Percentiles rank a stretch among this genome's conserved stretches.
Evolutionary conservation across 441 rosid genomes (phyloP).

Genomic region (Flueggea neowawraea): DNA sequence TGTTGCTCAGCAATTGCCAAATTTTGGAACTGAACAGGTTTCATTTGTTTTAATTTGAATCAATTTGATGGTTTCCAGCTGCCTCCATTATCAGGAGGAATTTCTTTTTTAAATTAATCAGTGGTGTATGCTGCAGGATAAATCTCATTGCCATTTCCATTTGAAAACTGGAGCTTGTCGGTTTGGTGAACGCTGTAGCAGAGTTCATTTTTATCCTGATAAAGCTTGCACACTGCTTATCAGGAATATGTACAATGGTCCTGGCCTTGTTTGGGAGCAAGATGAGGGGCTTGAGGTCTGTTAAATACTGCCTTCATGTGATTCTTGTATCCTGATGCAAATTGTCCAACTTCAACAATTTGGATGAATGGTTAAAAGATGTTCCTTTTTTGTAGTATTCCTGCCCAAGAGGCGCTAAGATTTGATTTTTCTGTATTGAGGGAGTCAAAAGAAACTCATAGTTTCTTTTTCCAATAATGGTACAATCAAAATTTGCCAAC

Average conservation of each 20-base stretch:
- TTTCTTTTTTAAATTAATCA: constrained; percentile 2
- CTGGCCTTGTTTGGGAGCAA: constrained; percentile 94
- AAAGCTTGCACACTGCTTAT: constrained; percentile 79
- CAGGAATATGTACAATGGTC: constrained; percentile 95
- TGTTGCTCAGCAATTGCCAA: constrained; percentile 88
- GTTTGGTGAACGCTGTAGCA: constrained; percentile 93
- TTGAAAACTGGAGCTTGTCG: constrained; percentile 97
- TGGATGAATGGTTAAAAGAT: constrained; percentile 5
- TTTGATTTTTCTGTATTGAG: neutral
- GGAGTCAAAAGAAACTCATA: too few relatives aligned
- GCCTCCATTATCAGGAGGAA: neutral
- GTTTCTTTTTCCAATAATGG: too few relatives aligned
- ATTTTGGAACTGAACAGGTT: constrained; percentile 97
- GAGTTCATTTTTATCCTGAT: constrained; percentile 94
- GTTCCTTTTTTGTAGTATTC: constrained; percentile 1
- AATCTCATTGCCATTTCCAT: constrained; percentile 98
- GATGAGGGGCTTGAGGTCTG: constrained; percentile 99
- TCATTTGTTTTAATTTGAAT: neutral
- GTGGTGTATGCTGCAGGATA: constrained; percentile 52
- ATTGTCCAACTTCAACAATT: constrained; percentile 10
- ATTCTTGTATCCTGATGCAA: constrained; percentile 82
- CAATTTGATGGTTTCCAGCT: neutral
- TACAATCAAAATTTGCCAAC: too few relatives aligned
- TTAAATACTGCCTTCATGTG: constrained; percentile 62
- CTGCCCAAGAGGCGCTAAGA: neutral